Conservation (phyloP, 2,329 filamentous ascomycete genomes). For the Pyricularia pennisetigena region DNA sequence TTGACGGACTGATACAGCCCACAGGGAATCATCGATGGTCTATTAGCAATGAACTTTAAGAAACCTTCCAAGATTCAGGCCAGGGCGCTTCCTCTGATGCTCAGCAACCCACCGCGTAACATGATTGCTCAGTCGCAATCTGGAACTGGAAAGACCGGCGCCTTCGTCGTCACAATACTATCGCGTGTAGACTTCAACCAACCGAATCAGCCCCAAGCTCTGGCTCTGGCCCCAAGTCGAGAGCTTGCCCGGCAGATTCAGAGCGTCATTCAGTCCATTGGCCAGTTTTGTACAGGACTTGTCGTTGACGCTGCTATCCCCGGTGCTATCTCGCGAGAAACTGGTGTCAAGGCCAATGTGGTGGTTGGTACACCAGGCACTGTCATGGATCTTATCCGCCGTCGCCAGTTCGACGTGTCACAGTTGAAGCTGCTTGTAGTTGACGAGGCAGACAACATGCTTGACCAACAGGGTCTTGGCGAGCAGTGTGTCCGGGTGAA, state of each 20-base stretch:
- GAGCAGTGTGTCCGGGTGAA: slow-evolving; percentile 93
- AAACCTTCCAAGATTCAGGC: slow-evolving; percentile 98
- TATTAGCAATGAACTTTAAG: slow-evolving; percentile 74
- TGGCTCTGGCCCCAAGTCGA: slow-evolving; percentile 84
- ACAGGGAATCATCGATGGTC: slow-evolving; percentile 57
- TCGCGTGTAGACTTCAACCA: slow-evolving; percentile 70
- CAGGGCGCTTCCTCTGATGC: slow-evolving; percentile 80
- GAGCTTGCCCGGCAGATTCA: slow-evolving; percentile 94
- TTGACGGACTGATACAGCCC: slow-evolving; percentile 32
- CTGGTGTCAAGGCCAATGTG: slow-evolving; percentile 63
- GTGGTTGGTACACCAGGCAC: slow-evolving; percentile 93
- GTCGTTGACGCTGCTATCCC: slow-evolving; percentile 76
- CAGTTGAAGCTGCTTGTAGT: slow-evolving; percentile 76
- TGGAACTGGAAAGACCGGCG: slow-evolving; percentile 94
- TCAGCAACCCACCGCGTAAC: slow-evolving; percentile 78
- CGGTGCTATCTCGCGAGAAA: slow-evolving; percentile 58
- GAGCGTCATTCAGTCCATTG: slow-evolving; percentile 74
- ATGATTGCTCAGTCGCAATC: slow-evolving; percentile 99
- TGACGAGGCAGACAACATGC: slow-evolving; percentile 98
- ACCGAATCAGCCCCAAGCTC: slow-evolving; percentile 65
- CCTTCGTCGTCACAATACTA: slow-evolving; percentile 87
- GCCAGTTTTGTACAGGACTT: slow-evolving; percentile 69
- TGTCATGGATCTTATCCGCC: slow-evolving; percentile 76
- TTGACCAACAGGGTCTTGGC: slow-evolving; percentile 88
- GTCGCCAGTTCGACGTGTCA: slow-evolving; percentile 61